Base-by-base conservation (phyloP, 1,139 yeast genomes). In the Pichia sp. region DNA sequence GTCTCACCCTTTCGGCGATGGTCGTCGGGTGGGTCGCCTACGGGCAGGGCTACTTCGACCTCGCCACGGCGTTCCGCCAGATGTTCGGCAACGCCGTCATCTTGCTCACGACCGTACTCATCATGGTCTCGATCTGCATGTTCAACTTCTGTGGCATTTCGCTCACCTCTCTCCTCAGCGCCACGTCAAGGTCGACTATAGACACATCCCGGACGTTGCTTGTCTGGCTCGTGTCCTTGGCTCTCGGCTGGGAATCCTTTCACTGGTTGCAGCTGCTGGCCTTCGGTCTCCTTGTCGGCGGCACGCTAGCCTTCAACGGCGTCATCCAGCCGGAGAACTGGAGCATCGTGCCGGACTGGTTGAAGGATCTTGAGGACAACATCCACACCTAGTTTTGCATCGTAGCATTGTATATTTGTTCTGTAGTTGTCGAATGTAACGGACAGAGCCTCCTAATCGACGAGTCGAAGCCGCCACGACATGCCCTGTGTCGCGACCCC, bases 161-260 rank as follows among this genome's bases (percentile, higher is more conserved):
- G 4, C 74, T 88, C 47, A 88, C 95, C 2, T 77, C 80, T 51
- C 71, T 73, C 51, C 68, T 87, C 52, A 83, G 87, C 52, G 95
- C 95, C 40, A 87, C 95, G 0, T 78, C 93, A 2, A 76, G 95
- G 64, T 82, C 90, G 23, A 87, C 95, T 1, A 80, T 88, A 48
- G 95, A 88, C 65, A 84, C 92, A 0, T 84, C 88, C 59, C 77
- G 95, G 63, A 87, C 95, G 0, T 72, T 87, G 45, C 72, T 86
- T 44, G 92, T 88, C 23, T 88, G 95, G 95, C 52, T 83, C 1
- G 77, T 85, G 13, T 89, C 95, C 0, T 72, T 87, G 55, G 53
- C 71, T n/a, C 67, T 87, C 62, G 95, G 95, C 2, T 88, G 95
- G 95, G 95, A 88, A 69, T 63, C 75, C 0, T 87, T 87, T 71